phyloP scores from a whole-genome alignment of 225 moss, liverwort and hornwort genomes.

The Bryum argenteum region DNA sequence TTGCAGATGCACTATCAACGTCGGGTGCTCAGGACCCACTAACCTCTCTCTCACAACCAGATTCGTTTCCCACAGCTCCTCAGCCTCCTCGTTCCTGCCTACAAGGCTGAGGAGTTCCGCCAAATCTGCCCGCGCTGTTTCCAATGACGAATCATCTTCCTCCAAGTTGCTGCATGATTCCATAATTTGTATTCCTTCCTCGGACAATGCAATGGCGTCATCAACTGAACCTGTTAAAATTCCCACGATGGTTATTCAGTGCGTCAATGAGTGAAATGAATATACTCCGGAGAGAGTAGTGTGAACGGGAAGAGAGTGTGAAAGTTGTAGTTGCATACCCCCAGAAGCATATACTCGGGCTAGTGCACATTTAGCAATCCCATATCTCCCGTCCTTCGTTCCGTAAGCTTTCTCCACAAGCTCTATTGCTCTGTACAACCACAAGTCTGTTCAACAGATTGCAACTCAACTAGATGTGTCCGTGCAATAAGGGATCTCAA shows the following conservation, averaged over 20 bases:
- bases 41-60: constrained; percentile 62
- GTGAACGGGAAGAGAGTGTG: background rate
- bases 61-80: constrained; percentile 81
- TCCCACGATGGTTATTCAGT: background rate
- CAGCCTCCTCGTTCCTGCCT: constrained; percentile 79
- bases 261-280: background rate
- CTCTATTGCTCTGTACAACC: constrained; percentile 66
- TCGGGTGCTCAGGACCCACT: constrained; percentile 67
- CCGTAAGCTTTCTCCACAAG: constrained; percentile 70
- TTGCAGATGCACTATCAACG: constrained; percentile 81
- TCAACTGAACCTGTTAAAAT: constrained; percentile 65
- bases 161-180: constrained; percentile 60
- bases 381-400: constrained; percentile 73
- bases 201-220: constrained; percentile 70
- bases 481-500: too few relatives aligned
- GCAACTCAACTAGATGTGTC: too few relatives aligned
- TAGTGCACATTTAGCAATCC: constrained; percentile 85
- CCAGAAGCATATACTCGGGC: constrained; percentile 69
- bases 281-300: background rate
- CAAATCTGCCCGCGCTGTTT: constrained; percentile 88
- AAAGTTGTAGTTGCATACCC: constrained; percentile 44
- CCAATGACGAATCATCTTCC: constrained; percentile 72
- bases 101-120: constrained; percentile 79
- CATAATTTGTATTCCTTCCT: constrained; percentile 70
- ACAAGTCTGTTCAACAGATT: background rate